Evolutionary conservation across 805 yeast species (phyloP), one percentile per base, ranked within the genome.

Genomic region (Kazachstania bromeliacearum): DNA sequence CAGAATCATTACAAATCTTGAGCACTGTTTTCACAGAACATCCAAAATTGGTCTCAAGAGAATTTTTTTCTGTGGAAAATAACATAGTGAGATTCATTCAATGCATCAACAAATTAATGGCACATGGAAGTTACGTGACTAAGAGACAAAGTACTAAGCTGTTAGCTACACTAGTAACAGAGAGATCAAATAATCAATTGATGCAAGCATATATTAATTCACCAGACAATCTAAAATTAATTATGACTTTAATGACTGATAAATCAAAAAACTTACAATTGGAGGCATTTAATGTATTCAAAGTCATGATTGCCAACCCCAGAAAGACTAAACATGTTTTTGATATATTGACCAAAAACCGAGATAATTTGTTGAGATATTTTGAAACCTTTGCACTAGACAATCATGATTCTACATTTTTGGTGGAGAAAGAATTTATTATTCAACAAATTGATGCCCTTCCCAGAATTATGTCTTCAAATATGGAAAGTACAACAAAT

Each of bases 251-350:
- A 42, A 64, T 92, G 44, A 79, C 92, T 40, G 96, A 89, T 58
- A 83, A 81, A 60, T 85, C 94, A 44, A 83, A 81, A 53, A 88
- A 88, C 57, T 70, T 92, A 40, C 96, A 88, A 55, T 60, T 75
- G 37, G 97, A 92, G 57, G 87, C 95, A 4, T 92, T 92, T 54
- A 88, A 92, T 46, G 80, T 89, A 26, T 89, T 92, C 65, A 92
- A 89, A 62, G 82, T 88, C 27, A 85, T 92, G 60, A 87, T 87
- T n/a, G 97, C 96, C 4, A 92, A 92, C 59, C 98, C 98, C 4
- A 77, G 80, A 44, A 88, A 88, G 57, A 69, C 85, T 2, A 85
- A 79, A 55, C 75, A 79, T 6, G 77, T 92, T 2, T 62, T 72
- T 36, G 96, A 89, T 57, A 82, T 89, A 15, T 66, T 92, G 45